Evolutionary conservation across 352 stramenopile species (phyloP), one percentile per base, ranked within the genome.

Genomic region (Phytophthora meadii): DNA sequence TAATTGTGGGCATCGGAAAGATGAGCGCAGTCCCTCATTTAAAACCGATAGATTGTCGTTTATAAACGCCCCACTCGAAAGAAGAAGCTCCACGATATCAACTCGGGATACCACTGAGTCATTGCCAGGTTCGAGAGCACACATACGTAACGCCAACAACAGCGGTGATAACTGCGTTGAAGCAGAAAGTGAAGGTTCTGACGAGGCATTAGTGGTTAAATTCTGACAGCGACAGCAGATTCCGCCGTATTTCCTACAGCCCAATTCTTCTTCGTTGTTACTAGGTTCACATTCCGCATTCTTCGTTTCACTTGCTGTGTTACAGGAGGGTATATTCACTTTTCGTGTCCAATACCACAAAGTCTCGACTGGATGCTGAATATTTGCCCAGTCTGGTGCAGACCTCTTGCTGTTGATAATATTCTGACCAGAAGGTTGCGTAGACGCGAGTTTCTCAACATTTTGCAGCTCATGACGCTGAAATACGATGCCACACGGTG

Each of bases 401-500:
- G 14, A 15, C 25, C 53, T 67, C 48, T 28, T 53, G 6, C 24
- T 46, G 6, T 3, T 64, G 12, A 2, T 19, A n/a, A 5, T 11
- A 19, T 30, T 28, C 8, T 67, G 27, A 41, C 6, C 28, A 39
- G 19, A 1, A 12, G 17, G 7, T 37, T 14, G 28, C 15, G 5
- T 4, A 0, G 25, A 5, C 17, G 10, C 10, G 24, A 24, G 25
- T 46, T 60, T 59, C 22, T 51, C 6, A 32, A 36, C 15, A 0
- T 50, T 51, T 39, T 40, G 14, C 22, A 30, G 32, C 22, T 27
- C 25, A 19, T 30, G 54, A 17, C 24, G 64, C 36, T 81, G 72
- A 39, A 77, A 76, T 5, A 76, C 19, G n/a, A 66, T 54, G 3
- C 65, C 72, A 48, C 81, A 90, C 0, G 79, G 79, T 7, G 79